phyloP scores from a whole-genome alignment of 106 monocot genomes.

The Allium fistulosum region DNA sequence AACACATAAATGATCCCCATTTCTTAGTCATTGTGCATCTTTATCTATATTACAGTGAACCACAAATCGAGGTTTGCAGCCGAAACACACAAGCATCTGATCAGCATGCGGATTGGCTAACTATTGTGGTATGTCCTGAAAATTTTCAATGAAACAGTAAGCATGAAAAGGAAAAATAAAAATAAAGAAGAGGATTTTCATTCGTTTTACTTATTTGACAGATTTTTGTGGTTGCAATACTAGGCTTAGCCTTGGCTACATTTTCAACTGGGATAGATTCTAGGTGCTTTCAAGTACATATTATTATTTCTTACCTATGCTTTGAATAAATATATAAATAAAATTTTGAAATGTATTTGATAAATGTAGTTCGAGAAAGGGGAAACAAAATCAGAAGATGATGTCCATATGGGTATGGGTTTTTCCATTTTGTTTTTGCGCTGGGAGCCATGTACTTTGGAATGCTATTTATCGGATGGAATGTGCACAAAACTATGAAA shows the following conservation, averaged over 20 bases:
- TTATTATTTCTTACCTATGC: background rate
- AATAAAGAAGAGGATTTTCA: background rate
- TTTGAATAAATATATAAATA: too few relatives aligned
- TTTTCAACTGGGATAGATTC: constrained; percentile 87
- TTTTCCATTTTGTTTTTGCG: constrained; percentile 93
- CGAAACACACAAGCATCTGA: constrained; percentile 25
- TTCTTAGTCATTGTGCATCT: too few relatives aligned
- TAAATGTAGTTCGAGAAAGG: constrained; percentile 22
- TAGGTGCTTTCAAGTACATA: constrained; percentile 60
- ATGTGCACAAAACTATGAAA: constrained; percentile 49
- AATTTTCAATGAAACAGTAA: background rate
- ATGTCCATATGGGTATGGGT: constrained; percentile 83
- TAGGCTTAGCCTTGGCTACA: constrained; percentile 77
- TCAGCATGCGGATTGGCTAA: constrained; percentile 54
- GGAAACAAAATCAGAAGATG: constrained; percentile 45
- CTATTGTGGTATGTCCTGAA: constrained; percentile 36
- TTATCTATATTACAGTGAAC: constrained; percentile 49
- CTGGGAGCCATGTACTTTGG: constrained; percentile 90
- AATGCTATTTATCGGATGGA: constrained; percentile 90
- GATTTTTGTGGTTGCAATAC: constrained; percentile 80
- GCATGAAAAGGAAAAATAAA: background rate
- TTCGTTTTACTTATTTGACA: constrained; percentile 9
- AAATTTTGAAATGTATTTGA: too few relatives aligned
- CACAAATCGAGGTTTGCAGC: constrained; percentile 58
- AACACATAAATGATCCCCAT: too few relatives aligned